Evolutionary conservation across 345 rosid genomes (phyloP).

Genomic region (Toxicodendron radicans): DNA sequence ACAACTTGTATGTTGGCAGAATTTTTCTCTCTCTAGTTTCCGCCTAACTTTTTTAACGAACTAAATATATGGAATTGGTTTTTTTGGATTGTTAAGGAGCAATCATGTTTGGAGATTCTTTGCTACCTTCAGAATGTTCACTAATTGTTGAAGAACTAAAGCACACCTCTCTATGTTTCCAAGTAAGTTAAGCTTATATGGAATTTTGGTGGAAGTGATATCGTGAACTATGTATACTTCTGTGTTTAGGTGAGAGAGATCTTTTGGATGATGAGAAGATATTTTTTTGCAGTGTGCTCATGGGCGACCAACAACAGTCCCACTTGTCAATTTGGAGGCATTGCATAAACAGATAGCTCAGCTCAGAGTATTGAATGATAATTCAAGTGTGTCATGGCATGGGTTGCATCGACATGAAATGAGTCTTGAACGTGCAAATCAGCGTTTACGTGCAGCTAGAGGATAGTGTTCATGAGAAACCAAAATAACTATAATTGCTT

Average conservation of each 20-base stretch:
- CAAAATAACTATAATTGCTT: no score
- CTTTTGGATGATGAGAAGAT: neutral
- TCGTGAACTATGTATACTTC: no score
- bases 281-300: conserved; percentile 77
- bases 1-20: neutral
- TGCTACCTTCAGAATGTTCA: conserved; percentile 86
- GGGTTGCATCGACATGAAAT: conserved; percentile 51
- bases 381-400: conserved; percentile 53
- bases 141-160: conserved; percentile 81
- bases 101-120: conserved; percentile 94
- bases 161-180: conserved; percentile 83
- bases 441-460: conserved; percentile 40
- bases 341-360: conserved; percentile 61
- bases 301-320: conserved; percentile 88
- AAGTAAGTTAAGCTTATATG: conserved; percentile 37
- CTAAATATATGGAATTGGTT: neutral
- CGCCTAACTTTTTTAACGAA: neutral
- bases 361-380: conserved; percentile 29
- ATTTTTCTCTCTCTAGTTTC: neutral
- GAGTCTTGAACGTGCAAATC: conserved; percentile 54
- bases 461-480: conserved; percentile 28
- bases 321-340: conserved; percentile 63
- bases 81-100: conserved; percentile 52
- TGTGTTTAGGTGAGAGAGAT: neutral
- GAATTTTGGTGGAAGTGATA: neutral